phyloP scores from a whole-genome alignment of 1,139 yeast genomes.

The Blastobotrys raffinosifermentans region DNA sequence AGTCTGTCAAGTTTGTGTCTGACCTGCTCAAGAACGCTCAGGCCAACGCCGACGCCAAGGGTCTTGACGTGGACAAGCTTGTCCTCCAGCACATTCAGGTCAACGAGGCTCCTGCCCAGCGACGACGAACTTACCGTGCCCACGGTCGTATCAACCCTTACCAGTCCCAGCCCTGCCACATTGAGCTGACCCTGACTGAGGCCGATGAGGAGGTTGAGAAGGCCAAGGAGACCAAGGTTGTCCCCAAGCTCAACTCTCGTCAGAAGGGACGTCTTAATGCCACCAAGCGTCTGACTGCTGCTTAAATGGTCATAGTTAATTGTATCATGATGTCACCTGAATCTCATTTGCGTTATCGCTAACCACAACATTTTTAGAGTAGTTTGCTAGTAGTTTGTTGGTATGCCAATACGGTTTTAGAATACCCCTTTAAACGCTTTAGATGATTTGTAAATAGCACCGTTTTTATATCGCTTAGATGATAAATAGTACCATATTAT shows the following conservation, averaged over 20 bases:
- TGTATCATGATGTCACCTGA: too few relatives aligned
- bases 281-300: constrained; percentile 61
- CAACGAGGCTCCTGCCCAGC: constrained; percentile 99
- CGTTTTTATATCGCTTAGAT: too few relatives aligned
- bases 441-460: too few relatives aligned
- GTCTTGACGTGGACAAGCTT: constrained; percentile 91
- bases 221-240: constrained; percentile 75
- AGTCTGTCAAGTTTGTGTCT: constrained; percentile 93
- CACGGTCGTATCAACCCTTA: constrained; percentile 99
- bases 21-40: constrained; percentile 97
- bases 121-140: constrained; percentile 99
- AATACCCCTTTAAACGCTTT: too few relatives aligned
- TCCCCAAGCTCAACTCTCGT: constrained; percentile 71
- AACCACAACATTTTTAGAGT: too few relatives aligned
- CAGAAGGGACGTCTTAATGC: constrained; percentile 89
- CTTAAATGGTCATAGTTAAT: constrained; percentile 15
- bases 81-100: constrained; percentile 98
- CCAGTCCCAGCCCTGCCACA: constrained; percentile 98
- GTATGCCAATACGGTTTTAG: too few relatives aligned
- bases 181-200: constrained; percentile 95
- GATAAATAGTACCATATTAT: too few relatives aligned
- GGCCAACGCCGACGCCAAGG: constrained; percentile 98
- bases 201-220: constrained; percentile 90
- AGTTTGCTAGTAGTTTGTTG: too few relatives aligned
- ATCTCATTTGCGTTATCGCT: too few relatives aligned